A percentile compares a stretch with the other conserved stretches of the same genome.
Conservation (phyloP, 192 early-diverging fungal species). For the Coemansia pectinata region DNA sequence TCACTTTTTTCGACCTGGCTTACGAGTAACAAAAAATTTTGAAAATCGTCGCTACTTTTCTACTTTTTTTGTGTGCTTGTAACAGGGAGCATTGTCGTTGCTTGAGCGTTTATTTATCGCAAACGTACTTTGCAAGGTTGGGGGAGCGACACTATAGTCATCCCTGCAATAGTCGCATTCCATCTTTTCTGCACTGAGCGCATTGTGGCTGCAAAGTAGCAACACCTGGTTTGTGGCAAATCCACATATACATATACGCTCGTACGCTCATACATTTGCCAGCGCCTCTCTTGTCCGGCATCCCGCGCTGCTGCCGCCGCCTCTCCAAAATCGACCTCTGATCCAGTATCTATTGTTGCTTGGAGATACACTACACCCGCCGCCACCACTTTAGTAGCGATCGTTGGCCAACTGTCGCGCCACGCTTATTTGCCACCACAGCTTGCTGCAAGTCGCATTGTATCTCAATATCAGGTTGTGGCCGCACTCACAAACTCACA, state of each 20-base stretch:
- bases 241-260: too few species aligned
- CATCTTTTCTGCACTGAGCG: neutral
- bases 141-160: neutral
- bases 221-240: neutral
- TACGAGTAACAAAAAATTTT: neutral
- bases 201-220: neutral
- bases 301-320: neutral
- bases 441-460: too few species aligned
- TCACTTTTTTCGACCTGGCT: neutral
- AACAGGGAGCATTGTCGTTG: neutral
- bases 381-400: neutral
- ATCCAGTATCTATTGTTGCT: neutral
- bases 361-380: neutral
- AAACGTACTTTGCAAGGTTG: neutral
- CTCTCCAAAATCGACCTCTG: neutral
- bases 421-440: neutral
- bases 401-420: neutral
- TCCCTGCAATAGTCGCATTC: neutral
- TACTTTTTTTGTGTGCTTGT: neutral
- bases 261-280: neutral
- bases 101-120: too few species aligned
- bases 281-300: neutral
- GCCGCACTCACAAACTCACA: neutral
- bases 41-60: neutral
- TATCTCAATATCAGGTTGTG: neutral